A percentile compares a stretch with the other conserved stretches of the same genome.
Evolutionary conservation across 192 early-diverging fungal genomes (phyloP).

Genomic region (Coemansia sp.): DNA sequence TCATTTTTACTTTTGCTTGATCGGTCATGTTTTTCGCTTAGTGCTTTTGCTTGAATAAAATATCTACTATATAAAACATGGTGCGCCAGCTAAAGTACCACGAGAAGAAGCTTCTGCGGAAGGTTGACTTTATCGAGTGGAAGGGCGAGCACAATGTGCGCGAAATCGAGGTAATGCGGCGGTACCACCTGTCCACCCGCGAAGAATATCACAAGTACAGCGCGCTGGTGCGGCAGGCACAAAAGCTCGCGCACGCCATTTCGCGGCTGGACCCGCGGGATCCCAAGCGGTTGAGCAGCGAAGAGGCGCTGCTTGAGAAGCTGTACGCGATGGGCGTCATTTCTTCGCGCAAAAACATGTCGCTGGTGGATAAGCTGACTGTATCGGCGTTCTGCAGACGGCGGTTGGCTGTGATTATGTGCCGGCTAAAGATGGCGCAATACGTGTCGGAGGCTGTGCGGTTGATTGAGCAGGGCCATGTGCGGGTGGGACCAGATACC

Average conservation of each 20-base stretch:
- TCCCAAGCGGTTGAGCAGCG: slow-evolving; percentile 70
- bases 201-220: slow-evolving; percentile 83
- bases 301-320: slow-evolving; percentile 80
- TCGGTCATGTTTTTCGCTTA: neutral
- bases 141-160: slow-evolving; percentile 79
- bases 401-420: slow-evolving; percentile 88
- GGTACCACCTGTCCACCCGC: slow-evolving; percentile 84
- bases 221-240: slow-evolving; percentile 74
- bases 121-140: slow-evolving; percentile 93
- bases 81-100: slow-evolving; percentile 85
- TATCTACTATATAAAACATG: slow-evolving; percentile 18
- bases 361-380: slow-evolving; percentile 74
- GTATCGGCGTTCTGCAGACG: slow-evolving; percentile 87
- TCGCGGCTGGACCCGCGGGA: slow-evolving; percentile 84
- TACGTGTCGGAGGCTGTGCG: slow-evolving; percentile 86
- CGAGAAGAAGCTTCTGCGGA: slow-evolving; percentile 93
- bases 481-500: slow-evolving; percentile 88
- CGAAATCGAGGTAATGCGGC: slow-evolving; percentile 83
- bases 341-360: slow-evolving; percentile 73
- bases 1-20: neutral
- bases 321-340: slow-evolving; percentile 85
- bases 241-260: slow-evolving; percentile 79
- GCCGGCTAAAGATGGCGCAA: slow-evolving; percentile 92
- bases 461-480: slow-evolving; percentile 93
- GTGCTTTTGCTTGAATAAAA: neutral